These are phyloP conservation scores for Sporisorium exsertum DNA, from an alignment of 1,284 basidiomycete species.

Conservation along the genomic window DNA sequence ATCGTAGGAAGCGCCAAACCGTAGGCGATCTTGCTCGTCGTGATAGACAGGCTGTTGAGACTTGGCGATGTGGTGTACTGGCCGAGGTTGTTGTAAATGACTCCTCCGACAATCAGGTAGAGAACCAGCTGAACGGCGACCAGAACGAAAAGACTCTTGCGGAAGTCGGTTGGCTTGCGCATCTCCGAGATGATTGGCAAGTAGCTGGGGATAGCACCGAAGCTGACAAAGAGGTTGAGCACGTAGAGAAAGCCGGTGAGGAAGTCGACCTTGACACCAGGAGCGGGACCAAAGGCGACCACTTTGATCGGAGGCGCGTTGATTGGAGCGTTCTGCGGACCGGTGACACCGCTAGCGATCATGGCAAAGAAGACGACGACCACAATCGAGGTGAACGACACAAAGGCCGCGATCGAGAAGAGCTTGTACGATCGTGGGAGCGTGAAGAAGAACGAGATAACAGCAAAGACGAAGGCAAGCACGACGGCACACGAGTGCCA, in stretches of 20 bases:
- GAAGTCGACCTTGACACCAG: conserved; percentile 50
- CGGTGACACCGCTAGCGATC: conserved; percentile 59
- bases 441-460: conserved; percentile 61
- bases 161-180: conserved; percentile 56
- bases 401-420: conserved; percentile 54
- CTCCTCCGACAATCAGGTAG: conserved; percentile 62
- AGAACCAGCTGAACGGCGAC: conserved; percentile 55
- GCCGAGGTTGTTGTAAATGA: conserved; percentile 62
- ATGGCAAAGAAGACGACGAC: conserved; percentile 60
- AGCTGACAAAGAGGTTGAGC: conserved; percentile 58
- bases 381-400: conserved; percentile 61
- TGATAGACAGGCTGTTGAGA: conserved; percentile 51
- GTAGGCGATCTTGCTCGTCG: conserved; percentile 57
- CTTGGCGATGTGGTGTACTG: conserved; percentile 63
- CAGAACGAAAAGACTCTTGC: conserved; percentile 49
- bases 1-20: conserved; percentile 62
- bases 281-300: conserved; percentile 53
- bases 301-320: conserved; percentile 43
- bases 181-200: conserved; percentile 64
- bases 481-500: conserved; percentile 57
- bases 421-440: conserved; percentile 61
- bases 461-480: conserved; percentile 52
- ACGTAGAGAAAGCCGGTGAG: conserved; percentile 55
- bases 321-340: conserved; percentile 45
- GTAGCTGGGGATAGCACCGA: conserved; percentile 58